phyloP scores from a whole-genome alignment of 2,329 filamentous ascomycete species.

The Nothopassalora personata region DNA sequence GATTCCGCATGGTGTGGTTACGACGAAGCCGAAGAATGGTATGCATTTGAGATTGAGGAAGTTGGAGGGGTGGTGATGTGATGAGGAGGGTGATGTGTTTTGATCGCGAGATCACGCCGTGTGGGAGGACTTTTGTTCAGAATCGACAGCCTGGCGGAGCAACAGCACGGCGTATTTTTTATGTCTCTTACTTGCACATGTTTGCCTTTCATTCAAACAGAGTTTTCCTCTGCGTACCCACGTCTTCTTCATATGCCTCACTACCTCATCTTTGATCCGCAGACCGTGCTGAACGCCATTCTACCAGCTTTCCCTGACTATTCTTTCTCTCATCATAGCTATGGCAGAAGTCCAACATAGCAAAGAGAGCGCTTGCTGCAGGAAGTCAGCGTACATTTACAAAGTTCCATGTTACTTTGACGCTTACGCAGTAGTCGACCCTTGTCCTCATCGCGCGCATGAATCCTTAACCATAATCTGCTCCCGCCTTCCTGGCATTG shows the following conservation, averaged over 20 bases:
- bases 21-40: constrained; percentile 27
- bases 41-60: constrained; percentile 23
- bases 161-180: neutral
- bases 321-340: constrained; percentile 8
- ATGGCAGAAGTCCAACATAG: constrained; percentile 1
- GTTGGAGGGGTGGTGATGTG: constrained; percentile 16
- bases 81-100: neutral
- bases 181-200: neutral
- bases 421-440: constrained; percentile 4
- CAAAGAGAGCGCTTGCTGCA: neutral
- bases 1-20: constrained; percentile 23
- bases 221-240: too few relatives aligned
- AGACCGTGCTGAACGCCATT: neutral
- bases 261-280: too few relatives aligned
- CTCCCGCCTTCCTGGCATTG: constrained; percentile 1
- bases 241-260: too few relatives aligned
- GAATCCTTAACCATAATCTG: too few relatives aligned
- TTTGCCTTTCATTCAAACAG: neutral
- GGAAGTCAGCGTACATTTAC: neutral
- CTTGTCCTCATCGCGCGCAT: too few relatives aligned
- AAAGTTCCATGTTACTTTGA: too few relatives aligned
- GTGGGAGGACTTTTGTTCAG: neutral
- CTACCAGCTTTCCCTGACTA: neutral
- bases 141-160: neutral
- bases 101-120: neutral